phyloP scores from a whole-genome alignment of 2,329 filamentous ascomycete species.

The Fusarium sp. region DNA sequence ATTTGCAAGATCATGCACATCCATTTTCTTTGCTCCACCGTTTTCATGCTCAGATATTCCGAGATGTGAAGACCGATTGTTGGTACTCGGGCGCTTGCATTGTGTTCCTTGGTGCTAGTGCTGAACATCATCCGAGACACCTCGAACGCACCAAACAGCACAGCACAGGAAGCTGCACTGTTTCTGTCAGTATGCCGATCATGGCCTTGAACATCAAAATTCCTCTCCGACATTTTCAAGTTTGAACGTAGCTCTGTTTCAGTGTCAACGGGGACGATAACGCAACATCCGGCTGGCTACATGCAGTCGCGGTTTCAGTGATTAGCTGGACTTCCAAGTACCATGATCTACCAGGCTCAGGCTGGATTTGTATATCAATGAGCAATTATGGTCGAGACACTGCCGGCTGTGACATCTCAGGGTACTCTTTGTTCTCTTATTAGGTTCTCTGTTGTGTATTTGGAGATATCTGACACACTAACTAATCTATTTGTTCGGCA shows the following conservation, averaged over 20 bases:
- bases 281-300: neutral
- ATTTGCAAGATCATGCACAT: neutral
- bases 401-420: neutral
- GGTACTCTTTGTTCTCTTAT: neutral
- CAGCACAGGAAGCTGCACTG: neutral
- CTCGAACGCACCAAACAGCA: neutral
- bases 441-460: neutral
- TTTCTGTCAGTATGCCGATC: neutral
- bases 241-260: neutral
- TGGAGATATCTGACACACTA: neutral
- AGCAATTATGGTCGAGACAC: neutral
- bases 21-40: neutral
- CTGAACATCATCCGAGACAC: neutral
- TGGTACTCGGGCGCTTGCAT: neutral
- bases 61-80: neutral
- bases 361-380: neutral
- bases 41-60: slow-evolving; percentile 1
- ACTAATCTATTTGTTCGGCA: neutral
- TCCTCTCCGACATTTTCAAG: neutral
- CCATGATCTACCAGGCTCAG: too few relatives aligned
- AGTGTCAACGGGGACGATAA: neutral
- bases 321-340: neutral
- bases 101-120: neutral
- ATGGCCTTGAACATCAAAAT: neutral
- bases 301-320: neutral